phyloP scores from a whole-genome alignment of 2,329 filamentous ascomycete species.

The Alternaria incomplexa region DNA sequence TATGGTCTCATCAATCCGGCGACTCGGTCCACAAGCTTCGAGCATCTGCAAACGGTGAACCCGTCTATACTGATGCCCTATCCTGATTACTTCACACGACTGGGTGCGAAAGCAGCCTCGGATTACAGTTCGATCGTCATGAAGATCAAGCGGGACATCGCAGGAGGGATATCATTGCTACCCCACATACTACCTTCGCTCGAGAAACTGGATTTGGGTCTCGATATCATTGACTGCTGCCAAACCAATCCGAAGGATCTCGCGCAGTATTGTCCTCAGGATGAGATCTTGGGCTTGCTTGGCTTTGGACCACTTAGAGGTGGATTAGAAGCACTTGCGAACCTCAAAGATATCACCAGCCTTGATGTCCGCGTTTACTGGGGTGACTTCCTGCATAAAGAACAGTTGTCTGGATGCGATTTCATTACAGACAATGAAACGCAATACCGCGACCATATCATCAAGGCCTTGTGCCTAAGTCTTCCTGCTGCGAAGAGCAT shows the following conservation, averaged over 20 bases:
- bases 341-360: not conserved
- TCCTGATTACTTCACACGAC: not conserved
- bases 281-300: not conserved
- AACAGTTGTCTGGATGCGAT: not conserved
- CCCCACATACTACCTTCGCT: not conserved
- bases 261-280: too few species aligned
- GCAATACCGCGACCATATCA: not conserved
- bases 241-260: too few species aligned
- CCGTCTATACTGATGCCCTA: not conserved
- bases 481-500: not conserved
- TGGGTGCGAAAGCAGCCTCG: not conserved
- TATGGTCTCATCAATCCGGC: not conserved
- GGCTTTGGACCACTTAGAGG: not conserved
- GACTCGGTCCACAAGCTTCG: accelerated
- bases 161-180: not conserved
- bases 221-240: not conserved
- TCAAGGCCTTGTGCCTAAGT: not conserved
- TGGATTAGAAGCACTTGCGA: not conserved
- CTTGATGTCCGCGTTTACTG: not conserved
- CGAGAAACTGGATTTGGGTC: not conserved
- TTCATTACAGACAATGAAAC: not conserved
- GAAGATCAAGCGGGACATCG: not conserved
- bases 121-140: accelerated
- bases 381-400: not conserved
- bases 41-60: accelerated